These are phyloP conservation scores for Termitomyces sp. DNA, from an alignment of 768 basidiomycete species.

Conservation along the genomic window DNA sequence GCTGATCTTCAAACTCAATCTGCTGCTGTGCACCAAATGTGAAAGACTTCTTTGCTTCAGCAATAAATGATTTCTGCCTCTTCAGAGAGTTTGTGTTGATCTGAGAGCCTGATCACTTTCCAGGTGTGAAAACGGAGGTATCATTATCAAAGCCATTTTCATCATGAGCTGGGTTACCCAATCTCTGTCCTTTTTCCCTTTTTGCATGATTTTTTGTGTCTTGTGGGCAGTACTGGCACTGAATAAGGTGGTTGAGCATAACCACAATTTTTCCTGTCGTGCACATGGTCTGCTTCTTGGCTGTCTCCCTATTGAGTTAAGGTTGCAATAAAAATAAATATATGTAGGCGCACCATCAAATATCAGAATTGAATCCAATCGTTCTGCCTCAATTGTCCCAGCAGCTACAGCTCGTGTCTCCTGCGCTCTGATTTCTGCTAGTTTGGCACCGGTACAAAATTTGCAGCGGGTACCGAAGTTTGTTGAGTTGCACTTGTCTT, in stretches of 20 bases:
- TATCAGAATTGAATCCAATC: conserved; percentile 5
- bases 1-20: conserved; percentile 6
- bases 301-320: neutral
- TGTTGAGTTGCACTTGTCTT: conserved; percentile 7
- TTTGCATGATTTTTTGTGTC: neutral
- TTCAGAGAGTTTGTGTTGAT: neutral
- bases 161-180: neutral
- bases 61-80: neutral
- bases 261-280: neutral
- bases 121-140: no score
- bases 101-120: neutral
- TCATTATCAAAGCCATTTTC: neutral
- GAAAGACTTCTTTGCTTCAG: neutral
- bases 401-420: neutral
- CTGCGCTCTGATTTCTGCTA: neutral
- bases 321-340: neutral
- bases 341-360: no score
- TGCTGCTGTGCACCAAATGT: neutral
- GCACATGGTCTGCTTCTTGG: neutral
- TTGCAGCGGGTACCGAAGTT: conserved; percentile 6
- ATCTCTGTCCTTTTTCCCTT: neutral
- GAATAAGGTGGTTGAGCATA: conserved; percentile 3
- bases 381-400: neutral
- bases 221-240: neutral
- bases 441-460: conserved; percentile 3